These are phyloP conservation scores for Termitomyces sp. DNA, from an alignment of 768 basidiomycete species.

Conservation along the genomic window DNA sequence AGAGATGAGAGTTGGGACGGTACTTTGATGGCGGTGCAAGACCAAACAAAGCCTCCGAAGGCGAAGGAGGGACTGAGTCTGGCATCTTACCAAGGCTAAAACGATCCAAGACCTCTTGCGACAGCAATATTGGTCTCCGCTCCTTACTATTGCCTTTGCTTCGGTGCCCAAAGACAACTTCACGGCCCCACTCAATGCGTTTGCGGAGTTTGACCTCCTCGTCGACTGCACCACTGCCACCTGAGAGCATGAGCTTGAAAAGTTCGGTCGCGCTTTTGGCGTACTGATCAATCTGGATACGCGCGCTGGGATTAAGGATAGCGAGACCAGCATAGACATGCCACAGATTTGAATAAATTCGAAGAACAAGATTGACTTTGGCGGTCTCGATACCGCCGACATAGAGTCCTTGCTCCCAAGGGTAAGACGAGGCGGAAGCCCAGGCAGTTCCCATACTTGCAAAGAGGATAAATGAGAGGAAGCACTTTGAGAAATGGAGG, in stretches of 20 bases:
- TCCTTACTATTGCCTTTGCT: slow-evolving; percentile 19
- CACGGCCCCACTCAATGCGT: slow-evolving; percentile 69
- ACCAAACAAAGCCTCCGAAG: slow-evolving; percentile 45
- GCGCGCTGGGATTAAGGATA: slow-evolving; percentile 90
- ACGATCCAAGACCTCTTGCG: slow-evolving; percentile 79
- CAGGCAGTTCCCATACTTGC: slow-evolving; percentile 97
- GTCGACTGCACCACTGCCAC: slow-evolving; percentile 30
- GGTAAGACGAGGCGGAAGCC: slow-evolving; percentile 70
- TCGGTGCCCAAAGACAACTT: slow-evolving; percentile 65
- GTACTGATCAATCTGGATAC: slow-evolving; percentile 86
- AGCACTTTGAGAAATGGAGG: background rate
- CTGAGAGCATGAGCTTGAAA: slow-evolving; percentile 91
- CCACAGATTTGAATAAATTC: slow-evolving; percentile 97
- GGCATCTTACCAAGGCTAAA: slow-evolving; percentile 68
- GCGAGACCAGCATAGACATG: slow-evolving; percentile 99
- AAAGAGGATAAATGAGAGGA: background rate
- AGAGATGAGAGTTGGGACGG: slow-evolving; percentile 83
- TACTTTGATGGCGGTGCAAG: slow-evolving; percentile 33
- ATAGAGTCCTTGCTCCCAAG: slow-evolving; percentile 95
- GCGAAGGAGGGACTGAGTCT: slow-evolving; percentile 5
- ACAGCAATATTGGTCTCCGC: slow-evolving; percentile 70
- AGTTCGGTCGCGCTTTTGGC: slow-evolving; percentile 80
- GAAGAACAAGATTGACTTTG: slow-evolving; percentile 94
- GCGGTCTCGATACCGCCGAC: slow-evolving; percentile 97
- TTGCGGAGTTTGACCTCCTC: slow-evolving; percentile 47